These are phyloP conservation scores for Ganoderma sinense DNA, from an alignment of 1,284 basidiomycete species.

Conservation along the genomic window DNA sequence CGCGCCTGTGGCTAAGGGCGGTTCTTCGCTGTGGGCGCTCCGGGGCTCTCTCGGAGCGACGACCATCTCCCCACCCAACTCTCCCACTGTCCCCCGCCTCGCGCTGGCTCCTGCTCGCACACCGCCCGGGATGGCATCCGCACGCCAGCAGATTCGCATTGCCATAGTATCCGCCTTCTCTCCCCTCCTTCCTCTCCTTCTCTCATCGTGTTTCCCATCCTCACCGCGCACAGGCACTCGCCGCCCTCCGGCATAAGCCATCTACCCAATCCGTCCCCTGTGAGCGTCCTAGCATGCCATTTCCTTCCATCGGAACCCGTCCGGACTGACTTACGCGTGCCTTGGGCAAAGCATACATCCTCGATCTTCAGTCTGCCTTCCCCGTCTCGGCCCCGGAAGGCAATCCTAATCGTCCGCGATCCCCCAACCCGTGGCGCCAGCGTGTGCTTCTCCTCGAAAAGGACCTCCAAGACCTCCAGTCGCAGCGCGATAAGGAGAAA, in stretches of 20 bases:
- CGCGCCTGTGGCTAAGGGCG: constrained; percentile 4
- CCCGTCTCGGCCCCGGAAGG: constrained; percentile 19
- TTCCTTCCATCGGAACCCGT: background rate
- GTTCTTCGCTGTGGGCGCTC: constrained; percentile 9
- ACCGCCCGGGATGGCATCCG: constrained; percentile 10
- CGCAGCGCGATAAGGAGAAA: constrained; percentile 49
- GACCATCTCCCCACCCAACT: constrained; percentile 11
- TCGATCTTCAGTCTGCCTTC: constrained; percentile 51
- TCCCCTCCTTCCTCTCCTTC: constrained; percentile 6
- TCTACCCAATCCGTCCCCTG: constrained; percentile 49
- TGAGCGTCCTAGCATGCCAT: constrained; percentile 32
- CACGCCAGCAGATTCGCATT: constrained; percentile 30
- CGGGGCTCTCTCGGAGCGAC: constrained; percentile 21
- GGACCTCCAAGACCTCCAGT: constrained; percentile 46
- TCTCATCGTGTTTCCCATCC: constrained; percentile 17
- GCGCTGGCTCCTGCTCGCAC: background rate
- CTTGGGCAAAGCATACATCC: constrained; percentile 48
- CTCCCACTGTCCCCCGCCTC: constrained; percentile 3
- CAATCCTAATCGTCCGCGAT: background rate
- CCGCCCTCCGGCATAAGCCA: constrained; percentile 38
- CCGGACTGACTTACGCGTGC: background rate
- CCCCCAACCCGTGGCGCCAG: constrained; percentile 50
- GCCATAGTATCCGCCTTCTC: constrained; percentile 31
- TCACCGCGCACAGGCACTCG: constrained; percentile 31
- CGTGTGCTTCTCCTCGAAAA: constrained; percentile 55